These are phyloP conservation scores for Mortierella sp. DNA, from an alignment of 371 early-diverging fungal species.

Conservation along the genomic window DNA sequence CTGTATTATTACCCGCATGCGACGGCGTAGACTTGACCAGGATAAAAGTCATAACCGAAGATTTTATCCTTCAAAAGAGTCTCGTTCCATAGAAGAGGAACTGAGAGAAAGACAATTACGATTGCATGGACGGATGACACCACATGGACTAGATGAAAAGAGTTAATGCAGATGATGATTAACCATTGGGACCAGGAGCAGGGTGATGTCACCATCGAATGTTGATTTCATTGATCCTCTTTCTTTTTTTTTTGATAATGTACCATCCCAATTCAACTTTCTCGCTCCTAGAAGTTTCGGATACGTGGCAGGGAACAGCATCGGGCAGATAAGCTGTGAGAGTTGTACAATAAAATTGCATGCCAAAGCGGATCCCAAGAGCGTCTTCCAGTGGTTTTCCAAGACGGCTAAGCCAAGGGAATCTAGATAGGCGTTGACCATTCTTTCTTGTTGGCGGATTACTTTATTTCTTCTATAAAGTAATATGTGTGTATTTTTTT, in stretches of 20 bases:
- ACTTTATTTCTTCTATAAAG: background rate
- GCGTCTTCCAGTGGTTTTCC: slow-evolving; percentile 61
- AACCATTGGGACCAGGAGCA: background rate
- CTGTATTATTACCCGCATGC: slow-evolving; percentile 77
- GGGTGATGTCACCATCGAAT: background rate
- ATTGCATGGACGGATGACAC: slow-evolving; percentile 70
- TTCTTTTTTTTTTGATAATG: background rate
- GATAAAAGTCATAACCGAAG: slow-evolving; percentile 80
- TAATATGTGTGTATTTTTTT: no score
- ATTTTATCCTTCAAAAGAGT: slow-evolving; percentile 75
- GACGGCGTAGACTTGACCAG: slow-evolving; percentile 83
- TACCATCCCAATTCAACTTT: slow-evolving; percentile 60
- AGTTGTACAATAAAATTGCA: slow-evolving; percentile 68
- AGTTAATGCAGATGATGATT: background rate
- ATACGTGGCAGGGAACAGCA: slow-evolving; percentile 73
- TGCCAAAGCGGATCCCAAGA: slow-evolving; percentile 58
- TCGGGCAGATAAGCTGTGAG: slow-evolving; percentile 68
- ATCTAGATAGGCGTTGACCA: slow-evolving; percentile 18
- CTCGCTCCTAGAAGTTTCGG: slow-evolving; percentile 67
- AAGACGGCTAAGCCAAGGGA: slow-evolving; percentile 58
- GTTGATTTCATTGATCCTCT: no score
- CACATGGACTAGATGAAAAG: slow-evolving; percentile 67
- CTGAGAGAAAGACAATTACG: slow-evolving; percentile 69
- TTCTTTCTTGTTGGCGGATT: background rate
- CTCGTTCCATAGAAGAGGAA: slow-evolving; percentile 75